These are phyloP conservation scores for Adiantum capillusveneris DNA, from an alignment of 75 land plant genomes.

Conservation along the genomic window DNA sequence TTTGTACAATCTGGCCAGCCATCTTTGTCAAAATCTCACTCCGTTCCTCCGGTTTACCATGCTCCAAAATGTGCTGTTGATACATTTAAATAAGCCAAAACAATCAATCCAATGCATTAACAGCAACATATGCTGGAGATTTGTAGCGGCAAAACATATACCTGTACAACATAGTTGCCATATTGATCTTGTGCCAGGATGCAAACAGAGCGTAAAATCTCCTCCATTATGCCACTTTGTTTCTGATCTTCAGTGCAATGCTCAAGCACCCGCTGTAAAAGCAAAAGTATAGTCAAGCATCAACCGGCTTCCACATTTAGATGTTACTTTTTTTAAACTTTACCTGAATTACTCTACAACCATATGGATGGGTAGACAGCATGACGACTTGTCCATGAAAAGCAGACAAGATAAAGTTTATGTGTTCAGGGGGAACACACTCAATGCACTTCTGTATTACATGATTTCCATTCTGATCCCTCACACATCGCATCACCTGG, in stretches of 20 bases:
- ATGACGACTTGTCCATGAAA: slow-evolving; percentile 23
- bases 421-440: slow-evolving; percentile 74
- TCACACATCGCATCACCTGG: slow-evolving; percentile 82
- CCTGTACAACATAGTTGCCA: slow-evolving; percentile 59
- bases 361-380: slow-evolving; percentile 33
- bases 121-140: background rate
- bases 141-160: background rate
- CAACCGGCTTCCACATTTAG: background rate
- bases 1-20: slow-evolving; percentile 83
- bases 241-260: slow-evolving; percentile 50
- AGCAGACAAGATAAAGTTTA: slow-evolving; percentile 32
- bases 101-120: no score
- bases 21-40: slow-evolving; percentile 78
- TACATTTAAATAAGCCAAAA: no score
- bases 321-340: background rate
- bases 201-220: slow-evolving; percentile 43
- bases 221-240: slow-evolving; percentile 58
- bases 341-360: slow-evolving; percentile 40
- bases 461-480: slow-evolving; percentile 98
- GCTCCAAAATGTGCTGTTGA: slow-evolving; percentile 87
- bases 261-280: slow-evolving; percentile 59
- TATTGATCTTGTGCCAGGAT: slow-evolving; percentile 58
- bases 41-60: slow-evolving; percentile 74
- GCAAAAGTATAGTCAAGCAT: background rate
- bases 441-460: slow-evolving; percentile 99